These are phyloP conservation scores for Blastomyces parvus DNA, from an alignment of 2,329 filamentous ascomycete species.

Conservation along the genomic window DNA sequence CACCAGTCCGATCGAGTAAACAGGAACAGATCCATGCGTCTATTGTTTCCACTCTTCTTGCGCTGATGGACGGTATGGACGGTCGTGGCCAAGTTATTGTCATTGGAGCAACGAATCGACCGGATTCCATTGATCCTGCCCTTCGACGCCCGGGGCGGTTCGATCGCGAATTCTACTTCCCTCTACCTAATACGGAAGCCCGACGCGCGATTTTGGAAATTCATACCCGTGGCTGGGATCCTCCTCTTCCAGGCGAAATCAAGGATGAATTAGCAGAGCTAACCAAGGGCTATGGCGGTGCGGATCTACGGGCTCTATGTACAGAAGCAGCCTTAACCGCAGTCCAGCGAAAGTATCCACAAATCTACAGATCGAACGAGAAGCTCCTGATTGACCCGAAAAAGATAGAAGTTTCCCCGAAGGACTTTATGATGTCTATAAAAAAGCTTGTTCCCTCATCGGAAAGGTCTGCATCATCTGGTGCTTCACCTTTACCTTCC, in stretches of 20 bases:
- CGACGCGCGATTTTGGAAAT: conserved; percentile 86
- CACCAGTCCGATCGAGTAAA: conserved; percentile 91
- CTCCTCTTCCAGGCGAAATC: conserved; percentile 61
- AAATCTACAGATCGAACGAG: conserved; percentile 84
- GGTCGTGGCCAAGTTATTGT: conserved; percentile 97
- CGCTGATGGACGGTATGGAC: conserved; percentile 96
- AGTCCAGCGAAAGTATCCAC: conserved; percentile 88
- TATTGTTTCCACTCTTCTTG: conserved; percentile 88
- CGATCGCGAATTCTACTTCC: conserved; percentile 97
- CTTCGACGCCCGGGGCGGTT: conserved; percentile 96
- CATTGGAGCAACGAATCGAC: conserved; percentile 96
- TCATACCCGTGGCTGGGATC: conserved; percentile 88
- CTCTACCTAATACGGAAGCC: conserved; percentile 70
- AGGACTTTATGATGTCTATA: conserved; percentile 94
- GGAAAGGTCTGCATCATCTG: conserved; percentile 76
- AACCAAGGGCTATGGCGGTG: conserved; percentile 94
- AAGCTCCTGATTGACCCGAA: conserved; percentile 81
- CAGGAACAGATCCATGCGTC: conserved; percentile 98
- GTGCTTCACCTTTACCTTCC: conserved; percentile 69
- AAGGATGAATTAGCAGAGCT: conserved; percentile 71
- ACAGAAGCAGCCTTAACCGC: conserved; percentile 94
- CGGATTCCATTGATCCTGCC: conserved; percentile 96
- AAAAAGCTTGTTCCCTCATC: conserved; percentile 96
- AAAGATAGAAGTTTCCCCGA: conserved; percentile 76
- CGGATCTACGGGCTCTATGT: conserved; percentile 84